phyloP scores from a whole-genome alignment of 371 early-diverging fungal species.

The Mucor sp. region DNA sequence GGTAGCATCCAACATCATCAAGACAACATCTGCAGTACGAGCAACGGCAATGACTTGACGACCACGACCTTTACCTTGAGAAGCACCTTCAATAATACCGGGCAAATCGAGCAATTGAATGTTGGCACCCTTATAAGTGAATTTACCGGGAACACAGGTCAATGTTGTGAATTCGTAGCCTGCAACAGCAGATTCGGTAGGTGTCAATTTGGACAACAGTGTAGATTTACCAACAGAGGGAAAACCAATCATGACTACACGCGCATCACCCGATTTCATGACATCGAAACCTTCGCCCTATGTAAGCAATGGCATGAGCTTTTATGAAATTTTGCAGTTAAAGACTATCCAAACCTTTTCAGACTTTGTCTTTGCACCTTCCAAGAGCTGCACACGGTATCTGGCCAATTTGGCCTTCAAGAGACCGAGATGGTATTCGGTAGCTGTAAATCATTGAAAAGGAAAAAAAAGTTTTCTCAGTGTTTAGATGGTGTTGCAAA shows the following conservation, averaged over 20 bases:
- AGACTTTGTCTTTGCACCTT: conserved; percentile 80
- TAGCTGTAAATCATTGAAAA: conserved; percentile 57
- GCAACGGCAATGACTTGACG: conserved; percentile 97
- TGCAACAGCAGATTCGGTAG: conserved; percentile 92
- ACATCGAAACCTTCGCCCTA: conserved; percentile 98
- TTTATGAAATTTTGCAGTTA: background rate
- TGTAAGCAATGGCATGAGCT: background rate
- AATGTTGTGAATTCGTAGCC: conserved; percentile 99
- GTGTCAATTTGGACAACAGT: conserved; percentile 93
- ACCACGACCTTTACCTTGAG: conserved; percentile 98
- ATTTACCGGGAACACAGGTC: conserved; percentile 98
- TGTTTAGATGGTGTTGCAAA: background rate
- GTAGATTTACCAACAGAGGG: conserved; percentile 99
- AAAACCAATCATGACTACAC: conserved; percentile 98
- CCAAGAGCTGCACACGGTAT: conserved; percentile 92
- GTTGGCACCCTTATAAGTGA: conserved; percentile 97
- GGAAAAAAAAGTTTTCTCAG: conserved; percentile 2
- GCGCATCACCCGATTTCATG: conserved; percentile 97
- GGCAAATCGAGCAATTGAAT: conserved; percentile 94
- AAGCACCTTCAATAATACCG: conserved; percentile 94
- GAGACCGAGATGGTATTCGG: conserved; percentile 97
- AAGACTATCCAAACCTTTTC: conserved; percentile 67
- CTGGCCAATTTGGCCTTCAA: conserved; percentile 97
- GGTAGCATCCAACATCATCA: conserved; percentile 99
- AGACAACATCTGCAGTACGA: conserved; percentile 95